phyloP scores from a whole-genome alignment of 345 rosid species.

The Atalantia buxifolia region DNA sequence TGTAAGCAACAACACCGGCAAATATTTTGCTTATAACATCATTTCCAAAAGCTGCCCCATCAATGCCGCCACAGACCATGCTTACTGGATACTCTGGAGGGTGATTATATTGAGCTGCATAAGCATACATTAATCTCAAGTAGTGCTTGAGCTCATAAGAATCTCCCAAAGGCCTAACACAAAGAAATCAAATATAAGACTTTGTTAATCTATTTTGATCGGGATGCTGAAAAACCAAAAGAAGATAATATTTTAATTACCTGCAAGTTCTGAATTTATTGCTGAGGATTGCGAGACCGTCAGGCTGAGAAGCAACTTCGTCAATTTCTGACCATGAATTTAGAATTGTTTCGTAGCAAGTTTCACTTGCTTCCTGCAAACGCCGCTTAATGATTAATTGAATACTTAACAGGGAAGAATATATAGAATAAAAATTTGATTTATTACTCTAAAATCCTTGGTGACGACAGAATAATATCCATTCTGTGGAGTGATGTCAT shows the following conservation, averaged over 20 bases:
- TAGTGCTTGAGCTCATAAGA: constrained; percentile 19
- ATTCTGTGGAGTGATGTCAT: constrained; percentile 27
- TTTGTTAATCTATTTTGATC: too few relatives aligned
- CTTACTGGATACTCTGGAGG: constrained; percentile 26
- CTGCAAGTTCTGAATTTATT: constrained; percentile 11
- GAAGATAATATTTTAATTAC: too few relatives aligned
- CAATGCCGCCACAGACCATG: constrained; percentile 21
- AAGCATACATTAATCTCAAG: neutral
- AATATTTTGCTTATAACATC: constrained; percentile 25
- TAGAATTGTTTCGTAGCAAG: constrained; percentile 32
- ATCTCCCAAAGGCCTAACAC: constrained; percentile 31
- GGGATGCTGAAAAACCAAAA: too few relatives aligned
- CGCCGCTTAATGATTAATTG: too few relatives aligned
- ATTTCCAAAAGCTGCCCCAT: constrained; percentile 10
- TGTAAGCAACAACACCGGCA: constrained; percentile 18
- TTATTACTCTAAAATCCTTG: constrained; percentile 30
- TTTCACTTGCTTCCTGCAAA: constrained; percentile 31
- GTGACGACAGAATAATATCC: constrained; percentile 31
- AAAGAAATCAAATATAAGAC: too few relatives aligned
- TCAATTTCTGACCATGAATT: constrained; percentile 40
- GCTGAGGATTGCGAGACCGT: constrained; percentile 14
- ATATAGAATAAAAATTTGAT: too few relatives aligned
- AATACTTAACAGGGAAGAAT: too few relatives aligned
- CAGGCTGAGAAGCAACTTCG: neutral
- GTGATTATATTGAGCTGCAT: constrained; percentile 21